Evolutionary conservation across 1,284 basidiomycete species (phyloP), one percentile per base, ranked within the genome.

Genomic region (Gomphus bonarii): DNA sequence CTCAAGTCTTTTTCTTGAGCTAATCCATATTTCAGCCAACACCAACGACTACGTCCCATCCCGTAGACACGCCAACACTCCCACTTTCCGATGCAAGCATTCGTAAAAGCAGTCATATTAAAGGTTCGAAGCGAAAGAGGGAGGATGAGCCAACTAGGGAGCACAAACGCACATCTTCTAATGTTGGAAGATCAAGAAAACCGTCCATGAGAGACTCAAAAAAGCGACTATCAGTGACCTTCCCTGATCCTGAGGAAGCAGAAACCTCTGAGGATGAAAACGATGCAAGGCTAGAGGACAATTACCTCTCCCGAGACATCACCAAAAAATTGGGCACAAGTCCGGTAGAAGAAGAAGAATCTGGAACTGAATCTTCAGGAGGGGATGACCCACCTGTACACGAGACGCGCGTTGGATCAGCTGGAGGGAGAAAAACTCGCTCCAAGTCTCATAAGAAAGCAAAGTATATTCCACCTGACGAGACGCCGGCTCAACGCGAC

Each of bases 401-500:
- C 43, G 77, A 78, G 60, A 53, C 57, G 18, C 42, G 33, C 14
- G 22, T 12, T 9, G 18, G 16, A 18, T 22, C 22, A 70, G 72
- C 7, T 55, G 78, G n/a, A 61, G 30, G 48, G 64, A 3, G 25
- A 28, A 33, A 53, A 63, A 31, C 54, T 57, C 18, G 61, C 53
- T 35, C 25, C 33, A 55, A 56, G 11, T 3, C 50, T 38, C 71
- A 69, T 59, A 64, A 58, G 28, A 64, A 58, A 31, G 50, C 47
- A 30, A 76, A 72, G 60, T 79, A 76, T 63, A 73, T 76, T 0
- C 88, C 88, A 0, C 63, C 70, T 25, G 81, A 79, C 54, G 91
- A 95, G 69, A 85, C 85, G 0, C 65, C 76, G 10, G 82, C 80
- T 56, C 81, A 80, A 59, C 77, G 87, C 52, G 84, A 97, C 66